Percentiles rank a stretch among this genome's conserved stretches.
phyloP scores from a whole-genome alignment of 2,329 filamentous ascomycete genomes.

The Onygenales sp. region DNA sequence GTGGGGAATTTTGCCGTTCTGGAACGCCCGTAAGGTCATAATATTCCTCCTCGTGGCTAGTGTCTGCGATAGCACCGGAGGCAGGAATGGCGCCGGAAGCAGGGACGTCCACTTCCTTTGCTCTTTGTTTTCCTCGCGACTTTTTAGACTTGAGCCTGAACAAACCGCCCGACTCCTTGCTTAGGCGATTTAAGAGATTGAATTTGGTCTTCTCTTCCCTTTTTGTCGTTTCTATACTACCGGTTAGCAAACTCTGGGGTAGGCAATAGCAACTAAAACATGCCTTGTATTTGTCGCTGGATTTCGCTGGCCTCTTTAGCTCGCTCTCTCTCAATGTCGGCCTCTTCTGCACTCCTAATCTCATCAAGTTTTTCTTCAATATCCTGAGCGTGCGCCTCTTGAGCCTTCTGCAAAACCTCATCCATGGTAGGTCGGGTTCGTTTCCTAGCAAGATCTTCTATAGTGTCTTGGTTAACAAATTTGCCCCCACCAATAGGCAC shows the following conservation, averaged over 20 bases:
- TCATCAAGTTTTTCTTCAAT: slow-evolving; percentile 50
- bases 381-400: slow-evolving; percentile 56
- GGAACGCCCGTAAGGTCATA: not conserved
- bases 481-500: slow-evolving; percentile 68
- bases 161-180: not conserved
- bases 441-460: slow-evolving; percentile 63
- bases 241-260: not conserved
- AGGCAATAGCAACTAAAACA: not conserved
- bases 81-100: not conserved
- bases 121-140: not conserved
- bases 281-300: not conserved
- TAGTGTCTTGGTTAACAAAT: slow-evolving; percentile 61
- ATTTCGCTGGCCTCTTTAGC: not conserved
- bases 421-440: slow-evolving; percentile 69
- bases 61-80: not conserved
- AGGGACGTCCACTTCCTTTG: not conserved
- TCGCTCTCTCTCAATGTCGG: not conserved
- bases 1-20: not conserved
- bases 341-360: slow-evolving; percentile 15
- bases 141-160: not conserved
- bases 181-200: not conserved
- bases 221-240: not conserved
- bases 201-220: not conserved
- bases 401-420: slow-evolving; percentile 67
- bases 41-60: not conserved